phyloP scores from a whole-genome alignment of 2,329 filamentous ascomycete species.

The Emmonsia crescens region DNA sequence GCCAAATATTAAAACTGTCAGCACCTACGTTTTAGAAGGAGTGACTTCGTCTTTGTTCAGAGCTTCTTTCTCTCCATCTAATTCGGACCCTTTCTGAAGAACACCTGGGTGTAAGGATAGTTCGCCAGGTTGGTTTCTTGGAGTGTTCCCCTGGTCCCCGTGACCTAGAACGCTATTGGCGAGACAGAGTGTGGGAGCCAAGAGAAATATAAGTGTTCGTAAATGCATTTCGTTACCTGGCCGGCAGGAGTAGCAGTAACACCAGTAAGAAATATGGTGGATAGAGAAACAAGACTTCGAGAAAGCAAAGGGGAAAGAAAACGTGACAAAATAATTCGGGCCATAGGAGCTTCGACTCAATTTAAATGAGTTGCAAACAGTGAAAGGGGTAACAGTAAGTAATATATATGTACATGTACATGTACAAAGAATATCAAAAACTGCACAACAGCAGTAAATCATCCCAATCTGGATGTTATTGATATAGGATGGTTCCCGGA shows the following conservation, averaged over 20 bases:
- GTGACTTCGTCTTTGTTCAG: neutral
- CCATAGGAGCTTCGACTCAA: neutral
- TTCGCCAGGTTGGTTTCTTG: neutral
- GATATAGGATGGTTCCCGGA: neutral
- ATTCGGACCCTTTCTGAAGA: neutral
- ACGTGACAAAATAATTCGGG: neutral
- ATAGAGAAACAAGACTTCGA: neutral
- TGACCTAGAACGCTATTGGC: neutral
- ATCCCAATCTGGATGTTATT: neutral
- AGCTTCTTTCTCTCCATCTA: neutral
- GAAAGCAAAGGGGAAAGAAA: neutral
- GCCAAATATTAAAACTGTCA: slow-evolving; percentile 3
- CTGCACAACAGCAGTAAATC: neutral
- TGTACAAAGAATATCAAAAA: neutral
- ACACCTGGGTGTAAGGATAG: neutral
- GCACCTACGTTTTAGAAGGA: neutral
- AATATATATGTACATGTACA: no score
- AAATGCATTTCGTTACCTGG: neutral
- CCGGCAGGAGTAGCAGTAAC: neutral
- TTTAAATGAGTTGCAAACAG: neutral
- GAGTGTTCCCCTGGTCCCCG: neutral
- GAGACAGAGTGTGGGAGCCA: neutral
- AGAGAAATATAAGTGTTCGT: neutral
- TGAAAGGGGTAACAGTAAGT: neutral
- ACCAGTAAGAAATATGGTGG: neutral